Base-by-base conservation (phyloP, 148 eudicot species). In the Fagopyrum esculentum region DNA sequence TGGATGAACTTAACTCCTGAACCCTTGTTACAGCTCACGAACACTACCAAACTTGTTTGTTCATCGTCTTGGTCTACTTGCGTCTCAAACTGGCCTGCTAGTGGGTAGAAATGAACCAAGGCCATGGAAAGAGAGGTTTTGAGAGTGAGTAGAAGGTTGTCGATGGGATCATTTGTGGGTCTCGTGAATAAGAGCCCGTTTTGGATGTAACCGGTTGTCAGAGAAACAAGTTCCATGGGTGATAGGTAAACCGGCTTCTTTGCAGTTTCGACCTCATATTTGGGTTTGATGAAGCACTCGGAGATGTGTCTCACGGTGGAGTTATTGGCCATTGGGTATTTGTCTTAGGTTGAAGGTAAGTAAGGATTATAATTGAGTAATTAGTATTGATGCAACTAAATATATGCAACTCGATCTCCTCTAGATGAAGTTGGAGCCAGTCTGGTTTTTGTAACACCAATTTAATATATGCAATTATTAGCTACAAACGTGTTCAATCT, bases 1-100 rank as follows among this genome's bases (percentile, higher is more conserved):
- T 82, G 82, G 49, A 80, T n/a, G 72, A 86, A 84, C 11, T 75
- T 76, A 0, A 56, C 89, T n/a, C 89, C 86, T 30, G 75, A 56
- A 49, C 74, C 80, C 64, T 86, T 82, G 50, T 79, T 78, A 45
- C 84, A 82, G 6, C 52, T 56, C 4, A 73, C 55, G 47, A 22
- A 73, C 64, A 73, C 26, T 22, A 22, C 54, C 17, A 43, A 54
- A 6, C 76, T 11, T 4, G 76, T 16, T 9, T 55, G 45, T 10
- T 43, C 19, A 12, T 43, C 19, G 12, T 35, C 76, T 52, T 73
- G 22, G 9, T 55, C 76, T 11, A 73, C 10, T 55, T 55, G 47
- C 1, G 76, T 73, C 19, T 45, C 63, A 3, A 73, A 16, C 45
- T 51, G 76, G 9, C 76, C 82, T 1, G 77, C 84, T 40, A 78